A percentile compares a stretch with the other conserved stretches of the same genome.
phyloP scores from a whole-genome alignment of 345 rosid species.

The Gossypium mustelinum region DNA sequence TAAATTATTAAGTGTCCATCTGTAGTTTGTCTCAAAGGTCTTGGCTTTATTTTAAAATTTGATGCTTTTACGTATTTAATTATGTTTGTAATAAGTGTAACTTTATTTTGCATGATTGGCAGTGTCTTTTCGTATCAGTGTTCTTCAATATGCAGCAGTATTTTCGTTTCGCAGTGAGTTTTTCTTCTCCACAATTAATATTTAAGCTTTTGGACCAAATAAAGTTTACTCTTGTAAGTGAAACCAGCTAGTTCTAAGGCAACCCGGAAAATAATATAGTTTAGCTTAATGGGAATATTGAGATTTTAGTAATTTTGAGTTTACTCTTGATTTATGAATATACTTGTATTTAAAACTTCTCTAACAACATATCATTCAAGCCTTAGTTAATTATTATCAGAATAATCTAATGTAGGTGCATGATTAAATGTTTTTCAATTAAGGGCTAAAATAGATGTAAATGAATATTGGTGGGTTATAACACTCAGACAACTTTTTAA shows the following conservation, averaged over 20 bases:
- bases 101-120: constrained; percentile 24
- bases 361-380: no score
- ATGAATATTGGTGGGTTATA: no score
- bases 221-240: not conserved
- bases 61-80: not conserved
- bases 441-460: no score
- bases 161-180: constrained; percentile 66
- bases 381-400: no score
- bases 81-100: not conserved
- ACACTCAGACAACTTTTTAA: no score
- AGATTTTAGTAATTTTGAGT: no score
- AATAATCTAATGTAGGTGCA: no score
- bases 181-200: constrained; percentile 14
- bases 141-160: constrained; percentile 80
- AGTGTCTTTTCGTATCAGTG: constrained; percentile 73
- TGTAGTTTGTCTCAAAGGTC: not conserved
- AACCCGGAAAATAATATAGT: no score
- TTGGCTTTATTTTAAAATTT: not conserved
- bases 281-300: no score
- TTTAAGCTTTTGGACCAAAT: not conserved
- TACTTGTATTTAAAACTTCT: no score
- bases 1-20: not conserved
- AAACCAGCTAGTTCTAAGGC: not conserved
- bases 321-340: no score
- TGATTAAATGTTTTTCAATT: no score